Evolutionary conservation across 179 eudicot genomes (phyloP).

Genomic region (Vitellaria paradoxa): DNA sequence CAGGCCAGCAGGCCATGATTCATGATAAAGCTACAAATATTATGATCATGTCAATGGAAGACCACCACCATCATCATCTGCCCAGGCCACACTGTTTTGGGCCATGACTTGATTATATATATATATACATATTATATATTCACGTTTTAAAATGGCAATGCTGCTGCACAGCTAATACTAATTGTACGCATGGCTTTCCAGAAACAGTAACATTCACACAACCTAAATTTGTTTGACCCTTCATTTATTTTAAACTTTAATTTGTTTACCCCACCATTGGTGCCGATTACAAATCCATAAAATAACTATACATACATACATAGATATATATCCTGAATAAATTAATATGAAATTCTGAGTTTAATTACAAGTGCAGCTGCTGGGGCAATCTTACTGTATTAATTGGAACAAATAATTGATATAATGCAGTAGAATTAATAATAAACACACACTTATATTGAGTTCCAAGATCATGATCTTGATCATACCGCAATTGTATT

Average conservation of each 20-base stretch:
- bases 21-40: constrained; percentile 1
- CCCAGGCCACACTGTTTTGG: neutral
- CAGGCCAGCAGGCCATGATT: constrained; percentile 9
- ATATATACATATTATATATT: too few relatives aligned
- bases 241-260: too few relatives aligned
- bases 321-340: too few relatives aligned
- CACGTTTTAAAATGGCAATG: too few relatives aligned
- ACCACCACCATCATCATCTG: constrained; percentile 6
- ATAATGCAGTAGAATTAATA: too few relatives aligned
- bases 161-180: neutral
- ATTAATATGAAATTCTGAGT: too few relatives aligned
- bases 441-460: too few relatives aligned
- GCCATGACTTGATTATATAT: too few relatives aligned
- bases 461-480: neutral
- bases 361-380: neutral
- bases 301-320: neutral
- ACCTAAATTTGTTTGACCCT: neutral
- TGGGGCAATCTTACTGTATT: too few relatives aligned
- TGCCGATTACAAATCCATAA: neutral
- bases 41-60: neutral
- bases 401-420: too few relatives aligned
- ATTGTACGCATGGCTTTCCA: neutral
- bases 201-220: too few relatives aligned
- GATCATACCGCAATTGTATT: too few relatives aligned
- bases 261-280: neutral